These are phyloP conservation scores for Trichosporon ovoides DNA, from an alignment of 1,284 basidiomycete species.

Conservation along the genomic window DNA sequence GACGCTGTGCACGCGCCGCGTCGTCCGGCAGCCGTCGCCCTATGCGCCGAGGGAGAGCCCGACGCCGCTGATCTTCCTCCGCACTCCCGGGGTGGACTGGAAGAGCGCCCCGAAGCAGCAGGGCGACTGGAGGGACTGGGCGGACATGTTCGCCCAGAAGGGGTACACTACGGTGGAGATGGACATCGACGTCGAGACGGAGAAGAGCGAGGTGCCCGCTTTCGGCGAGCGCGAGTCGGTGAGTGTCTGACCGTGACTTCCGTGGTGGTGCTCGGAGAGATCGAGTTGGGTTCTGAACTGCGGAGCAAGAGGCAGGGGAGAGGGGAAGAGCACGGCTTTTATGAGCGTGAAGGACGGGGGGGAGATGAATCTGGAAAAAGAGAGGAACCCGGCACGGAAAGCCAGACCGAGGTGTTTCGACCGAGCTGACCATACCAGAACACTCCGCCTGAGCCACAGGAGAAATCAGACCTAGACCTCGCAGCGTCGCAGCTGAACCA, in stretches of 20 bases:
- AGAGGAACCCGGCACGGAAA: no score
- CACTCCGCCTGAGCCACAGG: neutral
- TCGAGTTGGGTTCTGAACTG: no score
- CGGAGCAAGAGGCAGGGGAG: no score
- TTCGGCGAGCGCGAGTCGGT: neutral
- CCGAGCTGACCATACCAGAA: no score
- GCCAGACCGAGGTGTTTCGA: no score
- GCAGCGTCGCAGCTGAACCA: conserved; percentile 6
- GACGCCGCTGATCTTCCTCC: conserved; percentile 38
- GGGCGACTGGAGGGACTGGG: conserved; percentile 37
- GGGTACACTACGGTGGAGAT: conserved; percentile 60
- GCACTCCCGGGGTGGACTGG: conserved; percentile 24
- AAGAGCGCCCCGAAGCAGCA: neutral
- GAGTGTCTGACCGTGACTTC: no score
- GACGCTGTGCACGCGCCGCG: conserved; percentile 27
- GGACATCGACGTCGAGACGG: conserved; percentile 49
- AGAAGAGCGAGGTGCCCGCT: neutral
- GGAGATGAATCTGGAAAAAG: no score
- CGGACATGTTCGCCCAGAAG: conserved; percentile 55
- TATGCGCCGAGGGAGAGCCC: conserved; percentile 37
- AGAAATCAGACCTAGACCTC: no score
- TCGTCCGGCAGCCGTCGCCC: conserved; percentile 29
- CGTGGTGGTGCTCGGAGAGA: neutral
- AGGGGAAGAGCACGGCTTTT: no score
- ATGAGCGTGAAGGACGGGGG: no score